These are phyloP conservation scores for Yamadazyma epiphylla DNA, from an alignment of 1,139 yeast genomes.

Conservation along the genomic window DNA sequence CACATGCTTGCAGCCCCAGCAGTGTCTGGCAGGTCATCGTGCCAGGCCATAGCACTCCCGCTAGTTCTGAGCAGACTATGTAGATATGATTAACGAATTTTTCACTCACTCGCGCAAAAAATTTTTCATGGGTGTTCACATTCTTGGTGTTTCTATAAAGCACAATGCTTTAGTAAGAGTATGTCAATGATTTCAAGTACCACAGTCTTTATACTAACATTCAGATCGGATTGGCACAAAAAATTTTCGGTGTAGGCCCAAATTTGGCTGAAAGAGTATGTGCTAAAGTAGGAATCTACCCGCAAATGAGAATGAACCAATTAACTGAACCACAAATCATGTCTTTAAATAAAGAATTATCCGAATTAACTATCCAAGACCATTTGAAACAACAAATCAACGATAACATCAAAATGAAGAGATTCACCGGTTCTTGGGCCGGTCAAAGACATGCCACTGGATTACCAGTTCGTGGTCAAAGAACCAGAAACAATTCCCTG, in stretches of 20 bases:
- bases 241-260: conserved; percentile 82
- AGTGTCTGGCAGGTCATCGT: no score
- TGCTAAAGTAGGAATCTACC: conserved; percentile 86
- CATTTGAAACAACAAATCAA: conserved; percentile 76
- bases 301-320: conserved; percentile 92
- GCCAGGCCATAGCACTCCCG: no score
- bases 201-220: conserved; percentile 3
- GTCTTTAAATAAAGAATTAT: conserved; percentile 81
- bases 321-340: conserved; percentile 83
- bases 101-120: conserved; percentile 3
- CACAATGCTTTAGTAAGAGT: conserved; percentile 41
- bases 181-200: conserved; percentile 16
- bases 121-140: conserved; percentile 59
- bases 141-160: conserved; percentile 70
- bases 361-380: conserved; percentile 80
- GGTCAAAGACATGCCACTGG: conserved; percentile 91
- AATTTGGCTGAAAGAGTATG: conserved; percentile 74
- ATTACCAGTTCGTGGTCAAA: conserved; percentile 91
- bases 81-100: no score
- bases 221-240: conserved; percentile 71
- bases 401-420: conserved; percentile 76
- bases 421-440: conserved; percentile 76
- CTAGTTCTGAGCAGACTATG: background rate
- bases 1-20: no score
- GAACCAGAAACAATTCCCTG: conserved; percentile 83